Evolutionary conservation across 352 stramenopile genomes (phyloP).

Genomic region (Detonula confervacea): DNA sequence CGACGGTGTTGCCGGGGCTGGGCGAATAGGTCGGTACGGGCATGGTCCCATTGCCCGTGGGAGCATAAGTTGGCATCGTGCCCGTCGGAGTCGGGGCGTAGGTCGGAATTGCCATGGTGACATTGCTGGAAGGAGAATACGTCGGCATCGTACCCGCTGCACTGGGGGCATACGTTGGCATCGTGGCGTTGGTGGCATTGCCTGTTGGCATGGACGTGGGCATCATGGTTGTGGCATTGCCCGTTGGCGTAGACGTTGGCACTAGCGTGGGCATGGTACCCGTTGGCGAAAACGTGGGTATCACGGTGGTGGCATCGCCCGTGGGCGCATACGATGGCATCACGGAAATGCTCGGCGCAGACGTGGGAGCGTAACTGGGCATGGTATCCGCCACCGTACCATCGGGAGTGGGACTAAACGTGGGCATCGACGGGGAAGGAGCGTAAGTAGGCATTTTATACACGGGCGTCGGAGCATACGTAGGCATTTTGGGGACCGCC

Average conservation of each 20-base stretch:
- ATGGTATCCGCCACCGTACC: not conserved
- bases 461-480: no score
- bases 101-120: not conserved
- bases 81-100: constrained; percentile 9
- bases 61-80: constrained; percentile 2
- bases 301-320: not conserved
- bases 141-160: not conserved
- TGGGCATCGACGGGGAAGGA: no score
- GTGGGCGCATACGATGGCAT: constrained; percentile 3
- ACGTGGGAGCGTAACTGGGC: not conserved
- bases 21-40: not conserved
- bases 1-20: no score
- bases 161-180: constrained; percentile 8
- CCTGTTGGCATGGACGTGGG: no score
- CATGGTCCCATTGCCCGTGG: not conserved
- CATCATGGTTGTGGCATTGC: no score
- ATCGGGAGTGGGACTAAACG: not conserved
- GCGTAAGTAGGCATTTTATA: no score
- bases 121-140: not conserved
- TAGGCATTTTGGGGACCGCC: no score
- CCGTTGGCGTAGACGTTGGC: no score
- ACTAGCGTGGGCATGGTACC: not conserved
- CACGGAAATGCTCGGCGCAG: not conserved
- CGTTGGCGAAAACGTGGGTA: constrained; percentile 11
- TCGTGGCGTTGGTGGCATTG: no score